These are phyloP conservation scores for Scedosporium aurantiacum DNA, from an alignment of 2,329 filamentous ascomycete genomes.

Conservation along the genomic window DNA sequence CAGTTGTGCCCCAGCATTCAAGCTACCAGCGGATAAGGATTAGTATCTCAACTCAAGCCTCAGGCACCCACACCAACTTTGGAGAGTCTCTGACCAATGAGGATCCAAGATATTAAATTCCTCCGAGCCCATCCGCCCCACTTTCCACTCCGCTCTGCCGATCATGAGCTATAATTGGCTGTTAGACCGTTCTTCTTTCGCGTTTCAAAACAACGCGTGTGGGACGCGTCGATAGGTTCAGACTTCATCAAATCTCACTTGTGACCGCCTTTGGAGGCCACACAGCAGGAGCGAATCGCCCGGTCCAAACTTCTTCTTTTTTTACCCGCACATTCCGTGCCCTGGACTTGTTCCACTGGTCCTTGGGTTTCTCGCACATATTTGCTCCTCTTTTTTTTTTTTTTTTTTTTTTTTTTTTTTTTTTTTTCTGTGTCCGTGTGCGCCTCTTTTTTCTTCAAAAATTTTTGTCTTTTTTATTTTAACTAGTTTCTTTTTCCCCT, in stretches of 20 bases:
- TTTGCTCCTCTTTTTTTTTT: not conserved
- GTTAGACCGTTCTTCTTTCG: not conserved
- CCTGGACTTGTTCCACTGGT: not conserved
- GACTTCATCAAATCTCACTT: conserved; percentile 5
- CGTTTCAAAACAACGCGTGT: conserved; percentile 9
- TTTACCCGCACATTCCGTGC: not conserved
- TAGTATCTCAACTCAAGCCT: not conserved
- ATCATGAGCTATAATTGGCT: conserved; percentile 1
- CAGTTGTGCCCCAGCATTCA: too few species aligned
- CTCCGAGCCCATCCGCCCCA: not conserved
- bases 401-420: not conserved
- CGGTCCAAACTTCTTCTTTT: not conserved
- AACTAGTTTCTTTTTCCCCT: not conserved
- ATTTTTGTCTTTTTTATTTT: not conserved
- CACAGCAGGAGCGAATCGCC: not conserved
- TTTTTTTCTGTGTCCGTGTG: too few species aligned
- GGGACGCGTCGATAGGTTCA: conserved; percentile 6
- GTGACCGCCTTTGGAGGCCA: not conserved
- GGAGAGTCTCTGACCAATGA: not conserved
- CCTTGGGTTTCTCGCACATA: not conserved
- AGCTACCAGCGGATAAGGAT: too few species aligned
- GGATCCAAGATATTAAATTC: not conserved
- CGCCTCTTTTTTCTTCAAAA: not conserved
- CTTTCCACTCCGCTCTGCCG: not conserved
- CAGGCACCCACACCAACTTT: not conserved